phyloP scores from a whole-genome alignment of 1,139 yeast genomes.

The Candida tropicalis region DNA sequence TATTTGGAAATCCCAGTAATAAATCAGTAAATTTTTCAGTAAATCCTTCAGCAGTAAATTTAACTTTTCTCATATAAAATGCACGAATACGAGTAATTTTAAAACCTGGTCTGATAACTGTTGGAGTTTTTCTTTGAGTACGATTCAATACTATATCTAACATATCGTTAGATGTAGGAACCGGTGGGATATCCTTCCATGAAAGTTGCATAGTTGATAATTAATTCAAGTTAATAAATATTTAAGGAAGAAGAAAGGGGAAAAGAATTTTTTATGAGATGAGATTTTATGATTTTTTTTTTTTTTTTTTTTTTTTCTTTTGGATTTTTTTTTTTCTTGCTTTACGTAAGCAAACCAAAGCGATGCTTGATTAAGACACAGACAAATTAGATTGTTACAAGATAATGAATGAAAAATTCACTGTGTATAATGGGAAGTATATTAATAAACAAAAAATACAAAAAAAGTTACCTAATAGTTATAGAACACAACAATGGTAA shows the following conservation, averaged over 20 bases:
- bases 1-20: constrained; percentile 88
- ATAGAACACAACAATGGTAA: too few relatives aligned
- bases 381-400: too few relatives aligned
- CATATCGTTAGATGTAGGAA: constrained; percentile 88
- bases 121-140: constrained; percentile 98
- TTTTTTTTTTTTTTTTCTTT: constrained; percentile 6
- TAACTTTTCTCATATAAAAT: constrained; percentile 98
- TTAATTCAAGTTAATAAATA: background rate
- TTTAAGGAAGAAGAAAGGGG: background rate
- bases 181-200: constrained; percentile 97
- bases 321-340: too few relatives aligned
- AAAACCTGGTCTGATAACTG: constrained; percentile 96
- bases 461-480: too few relatives aligned
- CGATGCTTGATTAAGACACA: too few relatives aligned
- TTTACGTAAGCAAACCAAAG: too few relatives aligned
- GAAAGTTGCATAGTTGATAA: constrained; percentile 76
- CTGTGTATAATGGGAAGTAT: too few relatives aligned
- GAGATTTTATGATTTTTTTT: constrained; percentile 1
- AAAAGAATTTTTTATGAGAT: background rate
- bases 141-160: constrained; percentile 95
- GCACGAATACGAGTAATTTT: constrained; percentile 94
- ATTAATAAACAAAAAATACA: too few relatives aligned
- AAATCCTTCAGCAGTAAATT: constrained; percentile 94
- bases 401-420: too few relatives aligned
- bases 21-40: constrained; percentile 87